Conservation (phyloP, 1,284 basidiomycete genomes). For the Fomitopsis palustris region DNA sequence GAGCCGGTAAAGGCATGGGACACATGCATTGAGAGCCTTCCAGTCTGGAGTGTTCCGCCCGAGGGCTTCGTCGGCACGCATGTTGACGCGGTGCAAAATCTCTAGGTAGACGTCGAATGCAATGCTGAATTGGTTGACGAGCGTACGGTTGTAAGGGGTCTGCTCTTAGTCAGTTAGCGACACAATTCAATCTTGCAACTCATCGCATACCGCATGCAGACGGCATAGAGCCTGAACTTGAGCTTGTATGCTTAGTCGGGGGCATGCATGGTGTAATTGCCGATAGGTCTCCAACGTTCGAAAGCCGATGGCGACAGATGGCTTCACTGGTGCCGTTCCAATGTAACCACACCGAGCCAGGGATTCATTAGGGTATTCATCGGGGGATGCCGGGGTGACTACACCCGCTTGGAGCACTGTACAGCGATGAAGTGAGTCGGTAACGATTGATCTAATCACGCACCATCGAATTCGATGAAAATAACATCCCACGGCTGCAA, state of each 20-base stretch:
- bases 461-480: too few relatives aligned
- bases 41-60: conserved; percentile 19
- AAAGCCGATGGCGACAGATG: conserved; percentile 17
- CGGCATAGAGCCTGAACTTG: conserved; percentile 13
- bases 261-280: conserved; percentile 21
- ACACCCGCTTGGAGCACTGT: too few relatives aligned
- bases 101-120: conserved; percentile 29
- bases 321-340: conserved; percentile 13
- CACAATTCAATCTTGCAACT: too few relatives aligned
- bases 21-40: conserved; percentile 25
- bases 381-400: too few relatives aligned
- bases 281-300: conserved; percentile 16
- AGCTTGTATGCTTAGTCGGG: conserved; percentile 20
- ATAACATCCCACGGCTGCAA: too few relatives aligned
- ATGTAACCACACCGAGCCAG: conserved; percentile 11
- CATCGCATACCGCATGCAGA: conserved; percentile 14
- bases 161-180: background rate
- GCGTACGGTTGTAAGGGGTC: conserved; percentile 2
- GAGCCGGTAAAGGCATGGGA: conserved; percentile 25
- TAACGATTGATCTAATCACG: too few relatives aligned
- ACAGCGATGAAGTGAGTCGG: too few relatives aligned
- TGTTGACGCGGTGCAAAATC: conserved; percentile 16
- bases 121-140: conserved; percentile 19
- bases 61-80: conserved; percentile 16
- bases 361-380: background rate